Evolutionary conservation across 768 basidiomycete genomes (phyloP).

Genomic region (Gloeopeniophorella convolvens): DNA sequence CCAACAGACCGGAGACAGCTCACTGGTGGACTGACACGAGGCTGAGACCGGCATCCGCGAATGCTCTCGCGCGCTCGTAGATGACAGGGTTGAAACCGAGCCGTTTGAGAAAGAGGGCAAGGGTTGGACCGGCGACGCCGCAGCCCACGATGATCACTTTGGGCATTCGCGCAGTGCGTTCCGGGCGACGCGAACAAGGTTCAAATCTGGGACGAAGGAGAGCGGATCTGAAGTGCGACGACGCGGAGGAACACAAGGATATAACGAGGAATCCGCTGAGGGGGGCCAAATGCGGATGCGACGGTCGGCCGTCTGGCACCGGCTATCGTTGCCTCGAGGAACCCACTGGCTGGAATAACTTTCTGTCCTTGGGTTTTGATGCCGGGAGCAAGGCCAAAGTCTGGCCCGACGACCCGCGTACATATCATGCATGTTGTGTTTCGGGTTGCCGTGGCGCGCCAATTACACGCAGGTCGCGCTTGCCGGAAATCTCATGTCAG

Average conservation of each 20-base stretch:
- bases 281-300: no score
- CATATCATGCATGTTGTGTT: no score
- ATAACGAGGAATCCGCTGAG: no score
- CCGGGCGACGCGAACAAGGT: neutral
- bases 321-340: no score
- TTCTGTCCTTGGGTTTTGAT: no score
- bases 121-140: conserved; percentile 18
- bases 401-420: no score
- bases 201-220: neutral
- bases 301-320: no score
- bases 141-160: conserved; percentile 20
- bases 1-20: neutral
- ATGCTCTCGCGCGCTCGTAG: conserved; percentile 14
- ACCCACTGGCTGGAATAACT: no score
- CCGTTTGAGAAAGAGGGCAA: conserved; percentile 20
- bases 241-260: neutral
- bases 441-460: no score
- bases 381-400: no score
- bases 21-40: conserved; percentile 9
- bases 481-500: no score
- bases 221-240: neutral
- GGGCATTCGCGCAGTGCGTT: conserved; percentile 2
- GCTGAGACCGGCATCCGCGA: conserved; percentile 16
- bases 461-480: no score
- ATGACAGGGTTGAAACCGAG: conserved; percentile 15